Evolutionary conservation across 805 yeast genomes (phyloP).

Genomic region (Candida rishiriensis): DNA sequence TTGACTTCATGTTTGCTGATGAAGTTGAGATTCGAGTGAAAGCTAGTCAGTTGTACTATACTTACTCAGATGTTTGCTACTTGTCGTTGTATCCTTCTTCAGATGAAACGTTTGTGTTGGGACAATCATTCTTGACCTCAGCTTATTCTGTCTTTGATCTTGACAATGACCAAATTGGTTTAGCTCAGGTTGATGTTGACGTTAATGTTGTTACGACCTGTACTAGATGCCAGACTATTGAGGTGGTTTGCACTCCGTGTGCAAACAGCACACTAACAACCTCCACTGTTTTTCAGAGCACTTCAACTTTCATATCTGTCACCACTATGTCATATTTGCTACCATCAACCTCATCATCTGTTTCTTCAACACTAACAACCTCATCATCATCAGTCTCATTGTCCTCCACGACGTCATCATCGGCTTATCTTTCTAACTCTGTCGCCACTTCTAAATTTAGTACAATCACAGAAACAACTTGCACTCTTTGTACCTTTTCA

Average conservation of each 20-base stretch:
- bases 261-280: constrained; percentile 5
- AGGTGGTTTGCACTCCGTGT: constrained; percentile 17
- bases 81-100: constrained; percentile 13
- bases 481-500: too few relatives aligned
- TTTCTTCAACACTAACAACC: neutral
- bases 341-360: constrained; percentile 1
- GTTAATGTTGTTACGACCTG: constrained; percentile 12
- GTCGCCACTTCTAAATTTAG: too few relatives aligned
- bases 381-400: neutral
- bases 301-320: constrained; percentile 2
- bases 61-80: constrained; percentile 16
- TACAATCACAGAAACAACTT: too few relatives aligned
- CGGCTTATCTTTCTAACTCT: neutral
- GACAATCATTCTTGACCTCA: constrained; percentile 61
- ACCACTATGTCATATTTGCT: constrained; percentile 1
- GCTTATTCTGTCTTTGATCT: constrained; percentile 65
- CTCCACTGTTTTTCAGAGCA: constrained; percentile 8
- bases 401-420: neutral
- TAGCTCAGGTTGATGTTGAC: constrained; percentile 44
- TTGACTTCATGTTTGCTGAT: constrained; percentile 15
- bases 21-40: constrained; percentile 16
- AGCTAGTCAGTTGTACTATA: constrained; percentile 17
- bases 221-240: constrained; percentile 8
- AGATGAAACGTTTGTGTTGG: constrained; percentile 39
- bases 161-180: constrained; percentile 50